phyloP scores from a whole-genome alignment of 768 basidiomycete genomes.

The Suillus paluster region DNA sequence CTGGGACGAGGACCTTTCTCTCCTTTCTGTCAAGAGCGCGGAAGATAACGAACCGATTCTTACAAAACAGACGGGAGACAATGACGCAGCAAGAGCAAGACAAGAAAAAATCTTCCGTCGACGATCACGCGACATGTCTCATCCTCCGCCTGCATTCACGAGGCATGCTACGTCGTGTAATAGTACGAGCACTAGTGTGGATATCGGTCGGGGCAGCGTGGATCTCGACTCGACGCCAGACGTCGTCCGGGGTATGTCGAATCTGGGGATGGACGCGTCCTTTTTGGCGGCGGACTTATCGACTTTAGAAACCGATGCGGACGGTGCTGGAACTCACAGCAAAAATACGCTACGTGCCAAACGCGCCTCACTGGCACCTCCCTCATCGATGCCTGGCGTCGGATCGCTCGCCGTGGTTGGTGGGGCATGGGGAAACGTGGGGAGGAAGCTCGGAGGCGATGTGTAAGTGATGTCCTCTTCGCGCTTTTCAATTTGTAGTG shows the following conservation, averaged over 20 bases:
- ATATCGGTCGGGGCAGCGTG: not conserved
- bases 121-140: conserved; percentile 26
- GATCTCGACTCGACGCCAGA: not conserved
- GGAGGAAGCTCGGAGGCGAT: conserved; percentile 64
- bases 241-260: not conserved
- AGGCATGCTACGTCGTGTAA: not conserved
- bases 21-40: not conserved
- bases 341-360: not conserved
- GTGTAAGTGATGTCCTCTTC: conserved; percentile 42
- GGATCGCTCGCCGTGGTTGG: conserved; percentile 42
- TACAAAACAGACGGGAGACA: conserved; percentile 20
- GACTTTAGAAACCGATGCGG: not conserved
- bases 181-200: not conserved
- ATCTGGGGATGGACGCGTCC: not conserved
- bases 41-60: conserved; percentile 16
- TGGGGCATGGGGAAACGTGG: conserved; percentile 52
- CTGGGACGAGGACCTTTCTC: conserved; percentile 35
- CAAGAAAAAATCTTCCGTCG: conserved; percentile 25
- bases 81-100: conserved; percentile 29
- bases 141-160: not conserved
- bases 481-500: not conserved
- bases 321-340: not conserved
- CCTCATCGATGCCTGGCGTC: conserved; percentile 45
- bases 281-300: not conserved
- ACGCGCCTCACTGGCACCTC: conserved; percentile 31